Percentiles rank a stretch among this genome's conserved stretches.
Evolutionary conservation across 164 flowering plant genomes (phyloP).

Genomic region (Amborella trichopoda): DNA sequence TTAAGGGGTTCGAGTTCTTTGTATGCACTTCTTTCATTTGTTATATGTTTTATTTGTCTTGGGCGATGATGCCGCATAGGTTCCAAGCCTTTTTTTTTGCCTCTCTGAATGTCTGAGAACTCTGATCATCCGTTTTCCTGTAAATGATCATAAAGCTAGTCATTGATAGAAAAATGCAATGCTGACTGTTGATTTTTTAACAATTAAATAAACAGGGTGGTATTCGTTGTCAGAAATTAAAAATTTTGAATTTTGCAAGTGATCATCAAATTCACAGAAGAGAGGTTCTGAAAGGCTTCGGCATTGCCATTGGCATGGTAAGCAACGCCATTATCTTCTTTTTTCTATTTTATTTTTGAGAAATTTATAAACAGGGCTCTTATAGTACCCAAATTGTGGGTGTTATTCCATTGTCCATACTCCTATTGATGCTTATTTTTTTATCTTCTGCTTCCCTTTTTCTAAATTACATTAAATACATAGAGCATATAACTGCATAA

Average conservation of each 20-base stretch:
- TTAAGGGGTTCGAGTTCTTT: too few relatives aligned
- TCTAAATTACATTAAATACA: background rate
- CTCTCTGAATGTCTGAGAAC: background rate
- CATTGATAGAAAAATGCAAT: background rate
- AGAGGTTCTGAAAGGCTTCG: conserved; percentile 42
- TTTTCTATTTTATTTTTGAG: background rate
- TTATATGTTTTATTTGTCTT: background rate
- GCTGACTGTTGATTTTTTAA: background rate
- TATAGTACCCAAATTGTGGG: background rate
- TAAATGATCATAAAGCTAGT: background rate
- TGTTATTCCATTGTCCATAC: background rate
- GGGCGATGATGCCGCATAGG: background rate
- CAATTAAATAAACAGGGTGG: conserved; percentile 28
- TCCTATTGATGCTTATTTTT: background rate
- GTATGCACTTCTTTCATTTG: background rate
- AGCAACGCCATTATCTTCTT: conserved; percentile 5
- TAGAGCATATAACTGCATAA: background rate
- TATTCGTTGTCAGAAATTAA: conserved; percentile 33
- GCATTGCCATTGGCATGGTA: conserved; percentile 58
- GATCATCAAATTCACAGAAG: conserved; percentile 36
- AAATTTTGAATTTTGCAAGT: conserved; percentile 13
- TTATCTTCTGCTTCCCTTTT: background rate
- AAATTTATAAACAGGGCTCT: background rate
- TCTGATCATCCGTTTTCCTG: background rate
- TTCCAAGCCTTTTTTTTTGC: background rate